Conservation (phyloP, 495 filamentous ascomycete species). For the Paragyromitra xinjiangensis region DNA sequence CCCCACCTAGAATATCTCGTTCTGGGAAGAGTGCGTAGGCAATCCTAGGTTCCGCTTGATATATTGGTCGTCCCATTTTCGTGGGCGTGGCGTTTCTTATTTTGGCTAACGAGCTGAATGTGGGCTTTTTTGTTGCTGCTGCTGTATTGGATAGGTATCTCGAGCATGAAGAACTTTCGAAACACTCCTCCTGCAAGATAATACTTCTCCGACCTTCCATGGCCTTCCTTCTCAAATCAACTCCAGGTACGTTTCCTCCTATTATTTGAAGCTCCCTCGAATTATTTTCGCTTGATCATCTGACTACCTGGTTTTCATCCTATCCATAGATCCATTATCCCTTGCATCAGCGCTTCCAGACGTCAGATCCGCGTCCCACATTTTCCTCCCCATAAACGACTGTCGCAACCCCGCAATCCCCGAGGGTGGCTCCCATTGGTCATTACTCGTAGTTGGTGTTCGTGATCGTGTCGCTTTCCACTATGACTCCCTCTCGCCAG, state of each 20-base stretch:
- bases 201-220: slow-evolving; percentile 91
- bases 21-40: slow-evolving; percentile 92
- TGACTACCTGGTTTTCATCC: not conserved
- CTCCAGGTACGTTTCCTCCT: slow-evolving; percentile 58
- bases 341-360: slow-evolving; percentile 80
- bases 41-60: slow-evolving; percentile 16
- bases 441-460: slow-evolving; percentile 84
- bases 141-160: slow-evolving; percentile 70
- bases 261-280: not conserved
- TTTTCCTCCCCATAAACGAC: slow-evolving; percentile 97
- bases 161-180: slow-evolving; percentile 82
- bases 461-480: slow-evolving; percentile 93
- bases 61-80: slow-evolving; percentile 12
- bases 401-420: slow-evolving; percentile 75
- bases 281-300: slow-evolving; percentile 7
- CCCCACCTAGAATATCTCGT: slow-evolving; percentile 77
- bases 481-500: slow-evolving; percentile 86
- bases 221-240: slow-evolving; percentile 90
- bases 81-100: slow-evolving; percentile 1
- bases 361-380: slow-evolving; percentile 84
- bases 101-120: slow-evolving; percentile 32
- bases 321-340: slow-evolving; percentile 69
- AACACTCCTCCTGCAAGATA: slow-evolving; percentile 81
- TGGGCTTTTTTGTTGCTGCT: not conserved
- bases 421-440: slow-evolving; percentile 96